These are phyloP conservation scores for Helotiales sp. DNA, from an alignment of 2,329 filamentous ascomycete genomes.

Conservation along the genomic window DNA sequence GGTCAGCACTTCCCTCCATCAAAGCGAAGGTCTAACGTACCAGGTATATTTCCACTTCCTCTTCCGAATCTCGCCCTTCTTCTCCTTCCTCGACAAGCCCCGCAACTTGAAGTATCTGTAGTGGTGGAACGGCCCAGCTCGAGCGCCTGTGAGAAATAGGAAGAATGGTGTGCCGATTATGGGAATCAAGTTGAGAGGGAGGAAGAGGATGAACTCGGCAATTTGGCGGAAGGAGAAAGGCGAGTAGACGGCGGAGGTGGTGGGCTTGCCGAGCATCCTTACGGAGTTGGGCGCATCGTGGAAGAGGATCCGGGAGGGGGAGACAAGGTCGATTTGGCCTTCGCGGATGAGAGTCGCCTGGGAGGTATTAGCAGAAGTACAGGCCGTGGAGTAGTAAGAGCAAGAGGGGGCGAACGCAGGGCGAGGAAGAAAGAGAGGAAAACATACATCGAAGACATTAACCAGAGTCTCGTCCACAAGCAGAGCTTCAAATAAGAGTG, in stretches of 20 bases:
- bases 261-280: slow-evolving; percentile 82
- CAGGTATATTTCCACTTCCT: slow-evolving; percentile 85
- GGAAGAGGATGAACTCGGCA: slow-evolving; percentile 76
- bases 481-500: slow-evolving; percentile 73
- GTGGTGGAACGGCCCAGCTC: slow-evolving; percentile 86
- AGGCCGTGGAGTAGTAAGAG: neutral
- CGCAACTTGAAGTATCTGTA: slow-evolving; percentile 88
- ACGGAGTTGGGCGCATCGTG: slow-evolving; percentile 73
- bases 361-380: neutral
- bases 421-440: neutral
- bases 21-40: slow-evolving; percentile 45
- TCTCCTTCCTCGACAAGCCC: slow-evolving; percentile 74
- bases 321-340: slow-evolving; percentile 71
- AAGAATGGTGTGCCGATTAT: slow-evolving; percentile 84
- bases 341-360: slow-evolving; percentile 74
- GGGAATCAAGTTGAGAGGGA: slow-evolving; percentile 87
- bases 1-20: slow-evolving; percentile 20
- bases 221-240: slow-evolving; percentile 94
- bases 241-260: slow-evolving; percentile 75
- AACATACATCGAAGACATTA: slow-evolving; percentile 76
- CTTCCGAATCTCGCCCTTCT: slow-evolving; percentile 69
- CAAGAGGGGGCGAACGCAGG: neutral
- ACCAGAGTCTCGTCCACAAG: slow-evolving; percentile 81
- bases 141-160: slow-evolving; percentile 83
- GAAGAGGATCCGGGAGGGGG: slow-evolving; percentile 67